phyloP scores from a whole-genome alignment of 352 stramenopile genomes.

The Pythium biforme region DNA sequence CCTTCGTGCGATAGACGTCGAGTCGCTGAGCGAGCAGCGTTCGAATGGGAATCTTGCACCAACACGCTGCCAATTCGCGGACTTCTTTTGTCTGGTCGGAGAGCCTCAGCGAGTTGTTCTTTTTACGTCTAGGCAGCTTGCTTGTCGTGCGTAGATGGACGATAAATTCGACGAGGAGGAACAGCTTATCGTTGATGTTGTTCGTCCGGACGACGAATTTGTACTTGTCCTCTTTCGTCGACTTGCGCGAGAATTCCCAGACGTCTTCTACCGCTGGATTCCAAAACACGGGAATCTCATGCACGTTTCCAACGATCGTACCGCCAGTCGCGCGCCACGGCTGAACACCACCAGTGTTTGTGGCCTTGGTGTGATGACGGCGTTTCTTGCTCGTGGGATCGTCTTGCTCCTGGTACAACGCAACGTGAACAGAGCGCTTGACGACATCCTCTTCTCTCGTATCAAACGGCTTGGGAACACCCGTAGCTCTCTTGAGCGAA shows the following conservation, averaged over 20 bases:
- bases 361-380: not conserved
- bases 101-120: constrained; percentile 15
- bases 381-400: not conserved
- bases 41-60: constrained; percentile 70
- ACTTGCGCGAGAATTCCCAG: constrained; percentile 77
- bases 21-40: constrained; percentile 46
- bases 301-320: constrained; percentile 60
- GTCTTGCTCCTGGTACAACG: constrained; percentile 69
- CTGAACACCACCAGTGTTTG: not conserved
- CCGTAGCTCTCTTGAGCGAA: constrained; percentile 68
- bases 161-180: constrained; percentile 74
- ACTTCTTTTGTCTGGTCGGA: constrained; percentile 21
- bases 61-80: constrained; percentile 75
- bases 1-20: constrained; percentile 47
- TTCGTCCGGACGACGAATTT: constrained; percentile 82
- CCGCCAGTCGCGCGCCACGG: constrained; percentile 1
- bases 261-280: constrained; percentile 69
- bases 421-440: constrained; percentile 78
- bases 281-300: constrained; percentile 77
- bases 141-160: constrained; percentile 47
- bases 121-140: constrained; percentile 27
- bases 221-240: constrained; percentile 78
- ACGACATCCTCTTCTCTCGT: constrained; percentile 73
- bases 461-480: constrained; percentile 76
- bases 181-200: constrained; percentile 62